Conservation (phyloP, 2,329 filamentous ascomycete genomes). For the Metarhizium anisopliae region DNA sequence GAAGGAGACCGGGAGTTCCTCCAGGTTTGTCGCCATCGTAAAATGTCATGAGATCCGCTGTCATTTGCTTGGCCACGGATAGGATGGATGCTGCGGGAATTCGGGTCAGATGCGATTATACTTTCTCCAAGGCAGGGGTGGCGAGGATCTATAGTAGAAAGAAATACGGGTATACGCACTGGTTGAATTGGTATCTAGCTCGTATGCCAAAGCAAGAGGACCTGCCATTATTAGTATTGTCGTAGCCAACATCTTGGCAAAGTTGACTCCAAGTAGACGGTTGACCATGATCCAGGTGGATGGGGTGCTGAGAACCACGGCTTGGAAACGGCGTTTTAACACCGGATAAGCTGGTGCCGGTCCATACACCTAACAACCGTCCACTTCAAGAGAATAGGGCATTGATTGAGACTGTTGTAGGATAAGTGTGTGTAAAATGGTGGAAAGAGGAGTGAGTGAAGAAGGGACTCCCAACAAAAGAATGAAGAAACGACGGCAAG, state of each 20-base stretch:
- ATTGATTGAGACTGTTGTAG: neutral
- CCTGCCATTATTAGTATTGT: constrained; percentile 6
- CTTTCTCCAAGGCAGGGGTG: constrained; percentile 1
- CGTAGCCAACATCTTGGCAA: neutral
- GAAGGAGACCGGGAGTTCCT: constrained; percentile 40
- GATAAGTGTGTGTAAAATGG: neutral
- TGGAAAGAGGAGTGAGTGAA: neutral
- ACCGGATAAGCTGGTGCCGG: neutral
- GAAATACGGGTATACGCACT: constrained; percentile 15
- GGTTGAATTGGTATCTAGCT: constrained; percentile 27
- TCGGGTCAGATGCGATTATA: neutral
- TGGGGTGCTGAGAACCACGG: neutral
- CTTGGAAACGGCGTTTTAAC: neutral
- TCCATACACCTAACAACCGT: neutral
- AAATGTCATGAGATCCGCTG: constrained; percentile 37
- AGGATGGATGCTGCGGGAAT: constrained; percentile 37
- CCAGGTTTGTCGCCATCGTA: constrained; percentile 40
- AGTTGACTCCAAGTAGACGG: neutral
- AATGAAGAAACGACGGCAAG: neutral
- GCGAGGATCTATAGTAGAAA: neutral
- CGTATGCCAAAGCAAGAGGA: constrained; percentile 21
- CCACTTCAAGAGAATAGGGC: neutral
- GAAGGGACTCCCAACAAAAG: too few species aligned
- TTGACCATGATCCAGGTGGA: neutral
- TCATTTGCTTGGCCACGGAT: constrained; percentile 38